Base-by-base conservation (phyloP, 441 rosid genomes). In the Arabidopsis hybrid region DNA sequence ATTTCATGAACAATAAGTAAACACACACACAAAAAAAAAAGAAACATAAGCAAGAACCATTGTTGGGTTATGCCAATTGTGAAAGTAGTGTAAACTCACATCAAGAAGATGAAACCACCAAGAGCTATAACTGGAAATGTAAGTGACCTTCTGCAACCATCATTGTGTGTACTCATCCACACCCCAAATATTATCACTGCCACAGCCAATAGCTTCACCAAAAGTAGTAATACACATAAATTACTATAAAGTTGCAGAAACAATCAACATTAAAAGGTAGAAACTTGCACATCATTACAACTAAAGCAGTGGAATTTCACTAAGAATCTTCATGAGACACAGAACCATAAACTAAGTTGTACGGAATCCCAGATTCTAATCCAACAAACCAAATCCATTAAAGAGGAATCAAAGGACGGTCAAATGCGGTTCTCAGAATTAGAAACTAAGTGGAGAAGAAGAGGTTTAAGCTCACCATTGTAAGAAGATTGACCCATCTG, bases 151-250 rank as follows among this genome's bases (percentile, higher is more conserved):
- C 93, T 76, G 72, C 99, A 94, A 66, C 85, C 84, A 79, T 94
- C 99, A 43, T 89, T 85, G 73, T 90, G 95, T 67, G 93, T 84
- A 86, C 97, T 90, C 95, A 94, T 89, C 99, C 97, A 94, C 57
- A 91, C 92, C 62, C 97, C 97, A 74, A 87, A 91, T 43, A 87
- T 83, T 57, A 90, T 76, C 32, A 94, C 85, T 75, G 84, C 86
- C 69, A 88, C 79, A 45, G 95, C 92, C 82, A 90, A 71, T 60
- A 94, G 84, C 99, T 94, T 82, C 89, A 80, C 52, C 63, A 71
- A 52, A 39, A 71, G 52, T 46, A 17, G 12, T 60, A 56, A 35
- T 3, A 60, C 11, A 60, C 2, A 53, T 8, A 35, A 21, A 72
- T 60, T 46, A 64, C 40, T 36, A 64, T 1, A 1, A 7, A 21